Evolutionary conservation across 2,329 filamentous ascomycete species (phyloP), one percentile per base, ranked within the genome.

Genomic region (Endocalyx cinctus): DNA sequence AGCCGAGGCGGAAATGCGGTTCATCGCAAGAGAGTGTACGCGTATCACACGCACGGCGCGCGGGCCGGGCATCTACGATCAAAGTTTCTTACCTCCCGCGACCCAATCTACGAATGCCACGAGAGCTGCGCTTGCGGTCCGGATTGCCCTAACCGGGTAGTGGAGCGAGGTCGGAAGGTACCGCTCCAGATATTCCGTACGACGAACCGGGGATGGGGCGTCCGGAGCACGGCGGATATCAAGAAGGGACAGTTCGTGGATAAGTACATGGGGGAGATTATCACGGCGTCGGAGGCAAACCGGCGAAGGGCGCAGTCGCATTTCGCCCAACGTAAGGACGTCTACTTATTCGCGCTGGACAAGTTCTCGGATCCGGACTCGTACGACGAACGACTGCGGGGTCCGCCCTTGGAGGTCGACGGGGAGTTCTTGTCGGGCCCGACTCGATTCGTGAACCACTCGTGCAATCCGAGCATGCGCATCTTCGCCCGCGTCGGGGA

Each of bases 381-480:
- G 2, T 60, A 69, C 8, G 76, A 82, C 39, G 60, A 65, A n/a
- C 64, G 75, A 1, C 66, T 83, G 0, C 64, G 68, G 4, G 72
- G 69, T 0, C 62, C 70, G 5, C 69, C 77, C 12, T 60, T 83
- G 4, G 77, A 80, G 43, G 72, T 80, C 0, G 79, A 81, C 36
- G 87, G 87, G 10, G 81, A 89, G 54, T 84, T 83, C 55, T 78
- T 82, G 66, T 84, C 85, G 1, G 84, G 84, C 0, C 83, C 84
- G 0, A 86, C 84, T 0, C 74, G 85, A 3, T 92, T 90, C 58
- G 84, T 90, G 55, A 92, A 92, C 48, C 86, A 92, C 55, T 84
- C 77, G 2, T 90, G 86, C 54, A 75, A 85, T 5, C 85, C 86
- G 0, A 90, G 89, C 50, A 72, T 87, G 51, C 70, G 82, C 11